Base-by-base conservation (phyloP, 192 early-diverging fungal genomes). In the Phycomyces nitens region DNA sequence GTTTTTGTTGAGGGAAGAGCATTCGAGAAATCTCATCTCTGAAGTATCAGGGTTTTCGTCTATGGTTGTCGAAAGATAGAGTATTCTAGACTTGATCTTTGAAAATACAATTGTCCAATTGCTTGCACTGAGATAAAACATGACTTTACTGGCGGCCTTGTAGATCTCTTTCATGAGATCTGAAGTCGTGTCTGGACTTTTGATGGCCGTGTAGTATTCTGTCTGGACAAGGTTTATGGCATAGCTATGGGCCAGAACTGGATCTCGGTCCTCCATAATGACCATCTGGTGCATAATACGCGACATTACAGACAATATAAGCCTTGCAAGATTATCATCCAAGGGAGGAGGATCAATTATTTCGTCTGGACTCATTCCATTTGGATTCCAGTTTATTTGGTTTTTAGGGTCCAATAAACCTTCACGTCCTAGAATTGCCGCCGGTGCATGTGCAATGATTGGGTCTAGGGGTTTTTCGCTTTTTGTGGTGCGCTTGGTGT, bases 101-200 rank as follows among this genome's bases (percentile, higher is more conserved):
- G 85, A 72, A 76, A 90, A 88, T 5, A 92, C 86, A 8, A 93
- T 80, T 53, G 76, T 68, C 94, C 94, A 97, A 74, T 95, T 97
- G 21, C 89, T 84, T 11, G 92, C 89, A 53, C 90, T 91, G 29
- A 97, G 78, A 72, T 87, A 95, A 71, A 82, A 88, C 29, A 94
- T 79, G 24, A 95, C 80, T 9, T 86, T 71, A 34, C 90, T 88
- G 5, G 94, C 90, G 1, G 86, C 82, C 59, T 88, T 88, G 62
- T 88, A 88, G 57, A 89, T 87, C 54, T 91, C 89, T 18, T 41
- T n/a, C 12, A 59, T 22, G 21, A 64, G 39, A 22, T 44, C 29
- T 23, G 34, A 56, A 11, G 38, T 40, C 14, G 43, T 54, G 34
- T 53, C 29, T 21, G 16, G n/a, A 24, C 11, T 56, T 2, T 43